phyloP scores from a whole-genome alignment of 1,284 basidiomycete species.

The Stygiomarasmius scandens region DNA sequence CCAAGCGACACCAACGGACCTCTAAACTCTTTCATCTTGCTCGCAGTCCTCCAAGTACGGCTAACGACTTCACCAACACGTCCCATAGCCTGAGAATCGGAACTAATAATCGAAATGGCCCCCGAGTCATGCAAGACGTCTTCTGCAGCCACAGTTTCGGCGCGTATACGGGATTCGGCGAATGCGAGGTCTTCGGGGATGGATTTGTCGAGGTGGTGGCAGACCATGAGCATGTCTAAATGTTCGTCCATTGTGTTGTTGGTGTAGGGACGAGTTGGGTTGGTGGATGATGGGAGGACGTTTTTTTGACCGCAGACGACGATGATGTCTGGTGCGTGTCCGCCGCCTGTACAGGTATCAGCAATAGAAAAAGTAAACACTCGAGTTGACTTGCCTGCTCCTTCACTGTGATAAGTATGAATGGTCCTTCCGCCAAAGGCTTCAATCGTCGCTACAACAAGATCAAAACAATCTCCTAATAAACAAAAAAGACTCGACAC shows the following conservation, averaged over 20 bases:
- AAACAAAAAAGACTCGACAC: conserved; percentile 20
- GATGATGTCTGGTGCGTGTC: conserved; percentile 98
- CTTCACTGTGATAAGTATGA: conserved; percentile 97
- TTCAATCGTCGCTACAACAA: conserved; percentile 74
- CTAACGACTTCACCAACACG: conserved; percentile 94
- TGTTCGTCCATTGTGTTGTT: conserved; percentile 96
- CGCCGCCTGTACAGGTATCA: conserved; percentile 55
- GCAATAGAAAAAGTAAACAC: conserved; percentile 25
- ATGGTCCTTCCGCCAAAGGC: conserved; percentile 94
- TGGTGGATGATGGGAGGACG: conserved; percentile 96
- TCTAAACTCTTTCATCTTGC: conserved; percentile 85
- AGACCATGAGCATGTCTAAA: conserved; percentile 98
- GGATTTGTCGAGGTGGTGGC: conserved; percentile 87
- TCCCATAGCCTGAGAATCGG: conserved; percentile 98
- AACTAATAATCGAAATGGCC: conserved; percentile 95
- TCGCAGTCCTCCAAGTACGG: conserved; percentile 95
- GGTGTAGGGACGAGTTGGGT: conserved; percentile 93
- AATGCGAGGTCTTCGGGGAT: conserved; percentile 95
- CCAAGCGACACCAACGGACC: conserved; percentile 72
- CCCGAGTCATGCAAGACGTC: conserved; percentile 95
- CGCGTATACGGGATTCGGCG: conserved; percentile 96
- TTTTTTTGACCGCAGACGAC: conserved; percentile 90
- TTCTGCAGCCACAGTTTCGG: conserved; percentile 96
- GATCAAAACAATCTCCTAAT: conserved; percentile 21
- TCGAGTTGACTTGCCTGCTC: conserved; percentile 69